Evolutionary conservation across 371 early-diverging fungal genomes (phyloP), one percentile per base, ranked within the genome.

Genomic region (Saksenaea vasiformis): DNA sequence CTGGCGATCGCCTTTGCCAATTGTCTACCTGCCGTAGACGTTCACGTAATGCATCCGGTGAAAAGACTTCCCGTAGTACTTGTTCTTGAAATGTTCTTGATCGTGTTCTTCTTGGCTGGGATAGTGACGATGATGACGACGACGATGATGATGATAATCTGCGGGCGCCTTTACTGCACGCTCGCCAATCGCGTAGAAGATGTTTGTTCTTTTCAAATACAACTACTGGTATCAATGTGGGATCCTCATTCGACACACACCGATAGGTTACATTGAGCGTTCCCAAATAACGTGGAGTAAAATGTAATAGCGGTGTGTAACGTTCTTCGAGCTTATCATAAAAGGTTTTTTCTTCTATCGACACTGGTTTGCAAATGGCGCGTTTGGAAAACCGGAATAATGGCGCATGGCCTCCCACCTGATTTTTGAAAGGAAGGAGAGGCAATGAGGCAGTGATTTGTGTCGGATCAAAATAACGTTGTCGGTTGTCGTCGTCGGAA

Each of bases 201-300:
- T 93, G 94, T 34, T 85, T 74, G 61, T 94, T 93, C 64, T 93
- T 87, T 67, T 91, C 91, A 58, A 94, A 84, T 10, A 91, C 79
- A 15, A 94, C 90, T 71, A 85, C 88, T 2, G 91, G 91, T 1
- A 85, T 78, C 5, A 66, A 38, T 13, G 58, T 59, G 5, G 69
- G 72, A n/a, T 65, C 71, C 35, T 69, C 62, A 28, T 69, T 74
- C 7, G 72, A 66, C n/a, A 76, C 75, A 7, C 67, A 67, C 8
- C 85, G 79, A 65, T 92, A 95, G 3, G 93, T 93, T 59, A 98
- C 96, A 70, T 96, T 98, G 27, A 98, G 80, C 0, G 95, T 91
- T 17, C 98, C 98, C 65, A 96, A 76, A 70, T 96, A 98, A 37
- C 90, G 90, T 7, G 97, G 92, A 15, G 93, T 89, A 71, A 95